phyloP scores from a whole-genome alignment of 345 rosid species.

The Euphorbia pulcherrima region DNA sequence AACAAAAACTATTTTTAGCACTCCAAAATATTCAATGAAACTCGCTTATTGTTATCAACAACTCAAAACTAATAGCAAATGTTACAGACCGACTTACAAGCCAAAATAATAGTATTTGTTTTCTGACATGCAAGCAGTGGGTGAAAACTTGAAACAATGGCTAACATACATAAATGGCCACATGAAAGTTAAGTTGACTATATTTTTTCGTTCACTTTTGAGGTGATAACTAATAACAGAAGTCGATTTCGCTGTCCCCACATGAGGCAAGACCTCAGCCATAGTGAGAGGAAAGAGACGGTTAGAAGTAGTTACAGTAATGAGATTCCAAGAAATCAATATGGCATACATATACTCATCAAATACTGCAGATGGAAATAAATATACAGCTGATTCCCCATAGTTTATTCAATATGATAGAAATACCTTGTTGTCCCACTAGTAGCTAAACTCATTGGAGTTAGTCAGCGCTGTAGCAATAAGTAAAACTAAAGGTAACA shows the following conservation, averaged over 20 bases:
- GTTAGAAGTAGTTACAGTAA: neutral
- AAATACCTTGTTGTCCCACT: neutral
- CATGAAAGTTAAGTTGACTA: neutral
- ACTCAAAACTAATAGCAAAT: neutral
- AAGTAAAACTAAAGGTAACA: neutral
- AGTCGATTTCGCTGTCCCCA: neutral
- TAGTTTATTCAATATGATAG: neutral
- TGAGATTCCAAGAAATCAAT: neutral
- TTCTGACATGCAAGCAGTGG: constrained; percentile 1
- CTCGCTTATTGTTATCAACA: neutral
- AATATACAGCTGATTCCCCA: neutral
- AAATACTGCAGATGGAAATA: neutral
- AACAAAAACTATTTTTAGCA: neutral
- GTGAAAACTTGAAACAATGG: too few species aligned
- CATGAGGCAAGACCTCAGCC: neutral
- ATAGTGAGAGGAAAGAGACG: neutral
- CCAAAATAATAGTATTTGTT: neutral
- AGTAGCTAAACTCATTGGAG: neutral
- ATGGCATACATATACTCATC: neutral
- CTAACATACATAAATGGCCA: neutral
- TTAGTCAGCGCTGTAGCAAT: neutral
- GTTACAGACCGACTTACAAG: neutral
- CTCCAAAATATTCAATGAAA: neutral
- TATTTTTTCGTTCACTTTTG: neutral
- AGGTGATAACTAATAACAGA: neutral